These are phyloP conservation scores for Pythium volutum DNA, from an alignment of 352 stramenopile genomes.

Conservation along the genomic window DNA sequence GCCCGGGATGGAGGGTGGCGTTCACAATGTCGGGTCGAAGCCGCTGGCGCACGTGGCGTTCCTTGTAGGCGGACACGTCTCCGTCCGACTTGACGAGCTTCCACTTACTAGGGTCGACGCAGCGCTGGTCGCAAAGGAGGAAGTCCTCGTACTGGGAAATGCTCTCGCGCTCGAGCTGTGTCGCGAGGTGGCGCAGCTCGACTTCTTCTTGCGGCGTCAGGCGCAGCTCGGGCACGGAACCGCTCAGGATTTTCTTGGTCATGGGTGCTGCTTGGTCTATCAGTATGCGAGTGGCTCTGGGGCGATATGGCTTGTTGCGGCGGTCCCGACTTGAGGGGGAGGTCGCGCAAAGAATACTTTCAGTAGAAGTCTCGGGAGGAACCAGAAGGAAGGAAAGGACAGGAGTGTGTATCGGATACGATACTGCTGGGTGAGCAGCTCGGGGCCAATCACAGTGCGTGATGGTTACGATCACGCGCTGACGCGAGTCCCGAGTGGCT, in stretches of 20 bases:
- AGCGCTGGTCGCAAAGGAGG: constrained; percentile 20
- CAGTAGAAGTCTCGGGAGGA: too few species aligned
- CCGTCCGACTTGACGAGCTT: constrained; percentile 24
- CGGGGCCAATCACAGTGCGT: too few species aligned
- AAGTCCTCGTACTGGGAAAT: constrained; percentile 41
- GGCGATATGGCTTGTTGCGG: too few species aligned
- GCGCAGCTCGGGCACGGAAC: constrained; percentile 28
- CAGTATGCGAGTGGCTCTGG: not conserved
- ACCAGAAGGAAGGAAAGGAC: too few species aligned
- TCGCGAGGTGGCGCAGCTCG: constrained; percentile 30
- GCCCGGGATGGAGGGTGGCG: not conserved
- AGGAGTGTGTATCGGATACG: too few species aligned
- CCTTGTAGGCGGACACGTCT: constrained; percentile 34
- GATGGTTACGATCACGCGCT: too few species aligned
- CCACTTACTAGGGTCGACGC: constrained; percentile 35
- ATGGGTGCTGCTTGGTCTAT: too few species aligned
- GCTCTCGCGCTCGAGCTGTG: constrained; percentile 28
- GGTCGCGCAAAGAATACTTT: too few species aligned
- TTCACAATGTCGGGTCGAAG: not conserved
- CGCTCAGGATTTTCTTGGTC: constrained; percentile 29
- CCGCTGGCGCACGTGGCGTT: not conserved
- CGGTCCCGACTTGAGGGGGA: too few species aligned
- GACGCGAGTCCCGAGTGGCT: too few species aligned
- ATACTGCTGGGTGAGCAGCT: too few species aligned
- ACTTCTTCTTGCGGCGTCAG: constrained; percentile 34